These are phyloP conservation scores for Cucumis sativus DNA, from an alignment of 306 rosid genomes.

Conservation along the genomic window DNA sequence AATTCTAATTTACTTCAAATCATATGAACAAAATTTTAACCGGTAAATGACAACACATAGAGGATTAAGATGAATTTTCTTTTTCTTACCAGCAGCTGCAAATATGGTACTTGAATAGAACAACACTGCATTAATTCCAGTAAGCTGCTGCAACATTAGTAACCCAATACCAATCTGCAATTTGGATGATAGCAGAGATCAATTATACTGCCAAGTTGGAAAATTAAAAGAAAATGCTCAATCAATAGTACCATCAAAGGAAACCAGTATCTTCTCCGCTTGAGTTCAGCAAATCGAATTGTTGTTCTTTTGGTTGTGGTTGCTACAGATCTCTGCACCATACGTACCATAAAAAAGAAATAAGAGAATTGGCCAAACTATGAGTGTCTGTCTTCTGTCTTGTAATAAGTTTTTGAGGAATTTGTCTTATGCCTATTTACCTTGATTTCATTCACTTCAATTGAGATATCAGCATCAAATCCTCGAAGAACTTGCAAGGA, in stretches of 20 bases:
- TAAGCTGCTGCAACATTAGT: conserved; percentile 67
- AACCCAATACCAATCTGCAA: conserved; percentile 68
- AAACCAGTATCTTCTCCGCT: conserved; percentile 74
- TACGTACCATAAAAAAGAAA: not conserved
- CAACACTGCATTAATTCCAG: conserved; percentile 72
- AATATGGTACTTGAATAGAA: conserved; percentile 83
- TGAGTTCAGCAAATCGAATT: conserved; percentile 57
- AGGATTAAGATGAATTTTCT: not conserved
- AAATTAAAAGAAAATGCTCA: not conserved
- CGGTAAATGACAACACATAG: not conserved
- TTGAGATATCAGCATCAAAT: conserved; percentile 63
- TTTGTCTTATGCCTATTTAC: conserved; percentile 15
- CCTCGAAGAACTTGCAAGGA: conserved; percentile 83
- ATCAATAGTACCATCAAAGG: conserved; percentile 45
- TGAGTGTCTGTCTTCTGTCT: not conserved
- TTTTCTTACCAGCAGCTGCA: conserved; percentile 49
- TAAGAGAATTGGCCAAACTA: not conserved
- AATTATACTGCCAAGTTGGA: not conserved
- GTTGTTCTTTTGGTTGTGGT: conserved; percentile 41
- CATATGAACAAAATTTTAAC: too few relatives aligned
- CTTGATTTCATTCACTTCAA: conserved; percentile 84
- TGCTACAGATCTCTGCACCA: conserved; percentile 46
- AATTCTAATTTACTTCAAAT: too few relatives aligned
- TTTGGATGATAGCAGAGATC: not conserved
- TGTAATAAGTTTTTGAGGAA: not conserved